phyloP scores from a whole-genome alignment of 306 rosid genomes.

The Argentina anserina region DNA sequence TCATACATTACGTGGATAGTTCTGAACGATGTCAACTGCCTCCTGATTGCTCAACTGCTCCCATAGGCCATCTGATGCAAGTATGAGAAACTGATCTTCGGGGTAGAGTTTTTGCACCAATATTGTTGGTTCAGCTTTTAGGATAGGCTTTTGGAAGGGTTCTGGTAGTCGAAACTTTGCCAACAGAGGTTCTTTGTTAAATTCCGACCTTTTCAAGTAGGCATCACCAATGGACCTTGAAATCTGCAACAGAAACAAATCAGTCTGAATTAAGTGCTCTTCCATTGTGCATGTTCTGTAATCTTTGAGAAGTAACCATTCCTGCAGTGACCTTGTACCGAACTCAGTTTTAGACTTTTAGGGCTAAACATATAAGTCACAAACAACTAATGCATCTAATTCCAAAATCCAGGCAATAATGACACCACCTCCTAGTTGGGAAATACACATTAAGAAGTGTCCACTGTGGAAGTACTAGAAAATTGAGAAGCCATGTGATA shows the following conservation, averaged over 20 bases:
- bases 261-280: background rate
- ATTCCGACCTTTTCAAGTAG: conserved; percentile 75
- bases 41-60: conserved; percentile 86
- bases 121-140: conserved; percentile 78
- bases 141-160: conserved; percentile 75
- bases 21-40: conserved; percentile 84
- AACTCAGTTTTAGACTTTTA: background rate
- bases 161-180: conserved; percentile 72
- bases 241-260: conserved; percentile 50
- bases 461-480: background rate
- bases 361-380: background rate
- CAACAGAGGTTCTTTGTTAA: conserved; percentile 72
- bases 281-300: background rate
- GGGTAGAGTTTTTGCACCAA: conserved; percentile 58
- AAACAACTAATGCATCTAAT: background rate
- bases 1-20: conserved; percentile 69
- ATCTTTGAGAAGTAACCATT: background rate
- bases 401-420: background rate
- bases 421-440: conserved; percentile 9
- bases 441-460: background rate
- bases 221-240: conserved; percentile 99
- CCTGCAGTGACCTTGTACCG: background rate
- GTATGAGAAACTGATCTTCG: conserved; percentile 74
- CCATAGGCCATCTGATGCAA: conserved; percentile 99
- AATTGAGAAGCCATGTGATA: background rate